Percentiles rank a stretch among this genome's conserved stretches.
Evolutionary conservation across 176 grass and related monocot species (phyloP).

Genomic region (Eragrostis nindensis): DNA sequence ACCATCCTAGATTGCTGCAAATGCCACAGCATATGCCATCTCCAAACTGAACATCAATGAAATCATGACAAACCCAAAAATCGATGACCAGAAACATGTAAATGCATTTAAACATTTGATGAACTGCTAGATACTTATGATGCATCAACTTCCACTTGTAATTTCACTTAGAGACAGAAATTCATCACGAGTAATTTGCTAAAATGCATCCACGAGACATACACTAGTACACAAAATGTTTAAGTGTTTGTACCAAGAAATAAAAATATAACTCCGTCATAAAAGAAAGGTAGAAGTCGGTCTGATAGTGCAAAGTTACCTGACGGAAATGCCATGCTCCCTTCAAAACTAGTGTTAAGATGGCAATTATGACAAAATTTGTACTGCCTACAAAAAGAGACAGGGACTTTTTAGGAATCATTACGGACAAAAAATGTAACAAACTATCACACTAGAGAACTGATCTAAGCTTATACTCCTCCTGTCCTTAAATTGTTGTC

Average conservation of each 20-base stretch:
- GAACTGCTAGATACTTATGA: neutral
- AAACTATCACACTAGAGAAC: neutral
- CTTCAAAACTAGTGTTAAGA: constrained; percentile 72
- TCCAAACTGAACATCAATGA: neutral
- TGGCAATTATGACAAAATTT: constrained; percentile 87
- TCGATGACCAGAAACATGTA: neutral
- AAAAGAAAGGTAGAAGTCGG: neutral
- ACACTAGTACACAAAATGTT: neutral
- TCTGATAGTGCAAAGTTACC: constrained; percentile 46
- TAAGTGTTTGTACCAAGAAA: neutral
- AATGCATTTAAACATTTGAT: neutral
- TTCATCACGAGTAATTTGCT: neutral
- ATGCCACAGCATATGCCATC: neutral
- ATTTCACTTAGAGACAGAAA: neutral
- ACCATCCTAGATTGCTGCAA: constrained; percentile 9
- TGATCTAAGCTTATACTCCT: neutral
- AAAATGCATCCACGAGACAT: too few relatives aligned
- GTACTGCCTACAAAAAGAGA: constrained; percentile 63
- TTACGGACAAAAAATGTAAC: neutral
- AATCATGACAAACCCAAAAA: neutral
- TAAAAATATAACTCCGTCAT: neutral
- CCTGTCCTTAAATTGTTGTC: too few relatives aligned
- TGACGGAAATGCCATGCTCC: constrained; percentile 96
- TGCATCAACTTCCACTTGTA: neutral
- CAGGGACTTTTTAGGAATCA: neutral